Conservation (phyloP, 331 rosid genomes). For the Malus hybrid region DNA sequence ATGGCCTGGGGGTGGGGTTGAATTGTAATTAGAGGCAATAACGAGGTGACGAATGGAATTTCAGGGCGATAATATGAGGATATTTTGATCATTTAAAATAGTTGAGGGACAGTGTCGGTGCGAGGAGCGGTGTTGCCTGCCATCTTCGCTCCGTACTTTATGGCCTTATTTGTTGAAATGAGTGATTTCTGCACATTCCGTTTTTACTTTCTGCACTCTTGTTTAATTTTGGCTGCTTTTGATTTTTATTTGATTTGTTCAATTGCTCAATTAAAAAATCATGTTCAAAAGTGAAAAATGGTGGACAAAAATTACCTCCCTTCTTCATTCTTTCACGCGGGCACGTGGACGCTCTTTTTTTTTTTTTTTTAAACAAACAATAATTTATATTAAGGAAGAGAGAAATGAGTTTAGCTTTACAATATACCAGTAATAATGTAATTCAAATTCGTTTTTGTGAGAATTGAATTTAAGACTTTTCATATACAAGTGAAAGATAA, state of each 20-base stretch:
- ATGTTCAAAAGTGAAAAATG: neutral
- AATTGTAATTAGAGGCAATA: conserved; percentile 6
- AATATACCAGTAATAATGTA: rapidly evolving
- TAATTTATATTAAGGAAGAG: too few relatives aligned
- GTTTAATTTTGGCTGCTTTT: too few relatives aligned
- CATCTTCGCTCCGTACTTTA: too few relatives aligned
- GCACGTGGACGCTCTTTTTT: neutral
- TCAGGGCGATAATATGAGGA: neutral
- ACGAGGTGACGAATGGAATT: neutral
- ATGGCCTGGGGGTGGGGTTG: neutral
- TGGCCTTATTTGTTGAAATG: neutral
- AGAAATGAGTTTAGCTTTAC: rapidly evolving
- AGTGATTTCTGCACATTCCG: neutral
- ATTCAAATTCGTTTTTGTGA: too few relatives aligned
- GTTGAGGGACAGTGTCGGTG: neutral
- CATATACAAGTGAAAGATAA: too few relatives aligned
- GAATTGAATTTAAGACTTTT: too few relatives aligned
- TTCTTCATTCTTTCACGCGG: neutral
- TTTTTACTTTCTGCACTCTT: too few relatives aligned
- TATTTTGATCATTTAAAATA: neutral
- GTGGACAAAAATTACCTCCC: neutral
- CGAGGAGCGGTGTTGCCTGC: neutral
- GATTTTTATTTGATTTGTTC: too few relatives aligned
- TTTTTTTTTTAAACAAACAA: too few relatives aligned
- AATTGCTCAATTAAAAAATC: too few relatives aligned